Evolutionary conservation across 345 rosid genomes (phyloP).

Genomic region (Reutealis trisperma): DNA sequence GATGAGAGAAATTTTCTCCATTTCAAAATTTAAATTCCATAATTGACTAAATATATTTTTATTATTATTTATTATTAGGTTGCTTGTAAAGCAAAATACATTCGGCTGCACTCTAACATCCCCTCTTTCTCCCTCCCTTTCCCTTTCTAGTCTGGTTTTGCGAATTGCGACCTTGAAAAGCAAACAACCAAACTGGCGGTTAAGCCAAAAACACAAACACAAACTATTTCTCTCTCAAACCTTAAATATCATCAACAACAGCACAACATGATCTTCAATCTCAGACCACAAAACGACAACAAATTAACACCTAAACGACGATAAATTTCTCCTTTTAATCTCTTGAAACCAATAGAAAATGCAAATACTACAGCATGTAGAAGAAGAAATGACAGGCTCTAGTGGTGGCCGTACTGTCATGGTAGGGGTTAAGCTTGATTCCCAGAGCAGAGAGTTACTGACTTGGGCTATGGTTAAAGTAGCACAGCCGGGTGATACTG

Average conservation of each 20-base stretch:
- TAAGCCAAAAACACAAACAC: constrained; percentile 32
- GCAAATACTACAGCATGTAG: constrained; percentile 45
- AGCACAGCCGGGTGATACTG: constrained; percentile 32
- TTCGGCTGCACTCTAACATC: constrained; percentile 7
- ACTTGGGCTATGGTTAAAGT: constrained; percentile 43
- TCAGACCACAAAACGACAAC: constrained; percentile 25
- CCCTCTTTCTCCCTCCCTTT: constrained; percentile 13
- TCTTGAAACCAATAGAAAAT: background rate
- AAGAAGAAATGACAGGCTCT: constrained; percentile 30
- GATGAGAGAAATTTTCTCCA: too few species aligned
- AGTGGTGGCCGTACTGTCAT: constrained; percentile 33
- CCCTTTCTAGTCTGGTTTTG: constrained; percentile 43
- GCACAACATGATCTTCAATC: constrained; percentile 35
- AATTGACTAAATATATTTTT: too few species aligned
- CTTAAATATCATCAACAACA: constrained; percentile 30
- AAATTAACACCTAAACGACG: background rate
- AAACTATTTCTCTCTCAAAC: background rate
- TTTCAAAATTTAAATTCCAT: background rate
- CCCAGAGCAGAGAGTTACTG: constrained; percentile 29
- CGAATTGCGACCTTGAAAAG: constrained; percentile 53
- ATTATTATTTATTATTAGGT: background rate
- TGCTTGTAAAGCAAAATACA: background rate
- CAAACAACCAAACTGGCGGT: constrained; percentile 59
- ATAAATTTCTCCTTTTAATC: background rate
- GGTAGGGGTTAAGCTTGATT: constrained; percentile 35